These are phyloP conservation scores for Lactifluus pinguis DNA, from an alignment of 768 basidiomycete species.

Conservation along the genomic window DNA sequence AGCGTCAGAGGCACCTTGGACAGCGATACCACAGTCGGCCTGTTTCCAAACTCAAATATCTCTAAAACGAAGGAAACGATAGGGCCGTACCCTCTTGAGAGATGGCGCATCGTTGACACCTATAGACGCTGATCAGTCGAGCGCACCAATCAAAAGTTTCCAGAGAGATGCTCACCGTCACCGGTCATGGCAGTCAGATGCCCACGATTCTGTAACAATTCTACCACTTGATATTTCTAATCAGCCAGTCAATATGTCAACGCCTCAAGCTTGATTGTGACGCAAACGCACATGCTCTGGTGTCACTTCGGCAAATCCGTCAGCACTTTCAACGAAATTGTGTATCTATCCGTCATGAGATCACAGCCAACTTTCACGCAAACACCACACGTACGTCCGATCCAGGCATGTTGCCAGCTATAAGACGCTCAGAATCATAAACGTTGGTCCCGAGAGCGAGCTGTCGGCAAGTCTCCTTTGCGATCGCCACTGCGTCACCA, in stretches of 20 bases:
- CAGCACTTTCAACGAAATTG: conserved; percentile 40
- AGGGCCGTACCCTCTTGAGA: conserved; percentile 23
- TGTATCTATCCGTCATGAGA: conserved; percentile 22
- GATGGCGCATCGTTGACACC: conserved; percentile 28
- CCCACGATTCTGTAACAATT: conserved; percentile 32
- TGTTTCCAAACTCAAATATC: background rate
- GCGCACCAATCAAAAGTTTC: background rate
- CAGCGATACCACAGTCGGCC: conserved; percentile 33
- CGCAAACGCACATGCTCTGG: conserved; percentile 33
- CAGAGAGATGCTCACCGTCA: conserved; percentile 23
- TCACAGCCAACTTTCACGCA: background rate
- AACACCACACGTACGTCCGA: conserved; percentile 24
- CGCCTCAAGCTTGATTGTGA: background rate
- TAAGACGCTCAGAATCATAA: conserved; percentile 37
- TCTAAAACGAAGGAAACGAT: background rate
- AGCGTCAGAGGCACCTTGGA: conserved; percentile 36
- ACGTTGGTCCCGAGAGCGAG: conserved; percentile 39
- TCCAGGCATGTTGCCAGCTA: conserved; percentile 35
- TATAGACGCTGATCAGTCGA: conserved; percentile 3
- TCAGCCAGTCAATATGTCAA: background rate
- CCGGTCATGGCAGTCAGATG: conserved; percentile 39
- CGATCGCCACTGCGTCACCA: conserved; percentile 42
- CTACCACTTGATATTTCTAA: conserved; percentile 28
- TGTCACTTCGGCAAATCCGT: conserved; percentile 43
- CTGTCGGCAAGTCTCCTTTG: conserved; percentile 37